Evolutionary conservation across 768 basidiomycete genomes (phyloP).

Genomic region (Trichaptum fuscoviolaceum): DNA sequence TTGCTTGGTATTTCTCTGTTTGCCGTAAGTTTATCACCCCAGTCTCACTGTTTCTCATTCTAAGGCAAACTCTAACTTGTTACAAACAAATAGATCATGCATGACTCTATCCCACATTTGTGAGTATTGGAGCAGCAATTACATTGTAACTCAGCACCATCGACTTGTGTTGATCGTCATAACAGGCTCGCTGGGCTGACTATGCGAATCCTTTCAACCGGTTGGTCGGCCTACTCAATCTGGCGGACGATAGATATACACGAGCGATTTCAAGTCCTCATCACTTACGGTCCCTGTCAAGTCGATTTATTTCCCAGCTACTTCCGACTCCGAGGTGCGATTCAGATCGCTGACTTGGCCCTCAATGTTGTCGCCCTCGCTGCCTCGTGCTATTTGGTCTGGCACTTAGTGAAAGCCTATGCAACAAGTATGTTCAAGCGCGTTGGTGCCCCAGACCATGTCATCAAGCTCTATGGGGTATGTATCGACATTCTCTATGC

Average conservation of each 20-base stretch:
- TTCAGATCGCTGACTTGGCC: constrained; percentile 24
- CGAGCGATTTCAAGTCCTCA: constrained; percentile 27
- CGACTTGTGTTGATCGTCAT: background rate
- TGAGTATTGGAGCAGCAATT: background rate
- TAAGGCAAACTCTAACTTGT: background rate
- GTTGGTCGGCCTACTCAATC: constrained; percentile 43
- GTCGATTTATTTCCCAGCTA: constrained; percentile 37
- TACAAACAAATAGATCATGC: background rate
- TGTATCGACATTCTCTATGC: background rate
- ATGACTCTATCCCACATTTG: background rate
- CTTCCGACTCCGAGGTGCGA: constrained; percentile 37
- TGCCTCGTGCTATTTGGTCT: background rate
- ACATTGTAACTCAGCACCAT: too few species aligned
- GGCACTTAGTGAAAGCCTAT: constrained; percentile 26
- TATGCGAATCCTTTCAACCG: constrained; percentile 41
- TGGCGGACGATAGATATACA: constrained; percentile 26
- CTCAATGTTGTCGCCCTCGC: constrained; percentile 22
- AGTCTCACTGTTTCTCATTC: background rate
- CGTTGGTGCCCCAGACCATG: constrained; percentile 40
- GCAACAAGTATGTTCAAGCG: constrained; percentile 40
- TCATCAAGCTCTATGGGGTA: constrained; percentile 44
- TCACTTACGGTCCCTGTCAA: constrained; percentile 36
- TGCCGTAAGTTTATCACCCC: constrained; percentile 19
- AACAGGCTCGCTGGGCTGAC: constrained; percentile 34
- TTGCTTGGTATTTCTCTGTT: constrained; percentile 38